A percentile compares a stretch with the other conserved stretches of the same genome.
Conservation (phyloP, 2,329 filamentous ascomycete genomes). For the Aphanoascus verrucosus region DNA sequence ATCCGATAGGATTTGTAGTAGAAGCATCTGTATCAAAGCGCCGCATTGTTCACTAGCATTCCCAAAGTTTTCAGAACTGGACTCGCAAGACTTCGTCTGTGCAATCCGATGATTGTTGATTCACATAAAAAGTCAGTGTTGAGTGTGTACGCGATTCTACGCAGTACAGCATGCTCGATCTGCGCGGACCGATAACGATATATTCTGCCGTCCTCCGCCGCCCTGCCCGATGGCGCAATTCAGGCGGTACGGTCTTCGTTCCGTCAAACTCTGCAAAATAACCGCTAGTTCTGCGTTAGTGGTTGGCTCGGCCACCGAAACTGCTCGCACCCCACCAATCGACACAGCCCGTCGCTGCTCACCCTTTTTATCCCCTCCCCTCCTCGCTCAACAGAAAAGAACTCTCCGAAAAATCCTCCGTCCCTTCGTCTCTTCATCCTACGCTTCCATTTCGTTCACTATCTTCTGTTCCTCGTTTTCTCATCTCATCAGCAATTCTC, state of each 20-base stretch:
- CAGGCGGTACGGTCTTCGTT: no score
- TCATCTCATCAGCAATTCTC: constrained; percentile 18
- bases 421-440: constrained; percentile 8
- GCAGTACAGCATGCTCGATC: no score
- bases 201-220: constrained; percentile 8
- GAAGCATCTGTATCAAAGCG: not conserved
- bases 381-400: not conserved
- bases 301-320: not conserved
- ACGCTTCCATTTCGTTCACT: not conserved
- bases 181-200: not conserved
- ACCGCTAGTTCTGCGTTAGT: no score
- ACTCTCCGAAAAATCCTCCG: constrained; percentile 1
- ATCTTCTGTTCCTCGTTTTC: not conserved
- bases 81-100: not conserved
- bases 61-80: not conserved
- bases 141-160: no score
- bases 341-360: not conserved
- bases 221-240: constrained; percentile 10
- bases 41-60: not conserved
- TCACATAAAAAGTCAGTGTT: no score
- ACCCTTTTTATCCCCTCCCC: not conserved
- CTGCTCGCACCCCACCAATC: not conserved
- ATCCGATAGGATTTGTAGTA: no score
- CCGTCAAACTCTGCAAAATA: constrained; percentile 5
- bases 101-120: no score